Evolutionary conservation across 768 basidiomycete species (phyloP).

Genomic region (Macrolepiota dolichaula): DNA sequence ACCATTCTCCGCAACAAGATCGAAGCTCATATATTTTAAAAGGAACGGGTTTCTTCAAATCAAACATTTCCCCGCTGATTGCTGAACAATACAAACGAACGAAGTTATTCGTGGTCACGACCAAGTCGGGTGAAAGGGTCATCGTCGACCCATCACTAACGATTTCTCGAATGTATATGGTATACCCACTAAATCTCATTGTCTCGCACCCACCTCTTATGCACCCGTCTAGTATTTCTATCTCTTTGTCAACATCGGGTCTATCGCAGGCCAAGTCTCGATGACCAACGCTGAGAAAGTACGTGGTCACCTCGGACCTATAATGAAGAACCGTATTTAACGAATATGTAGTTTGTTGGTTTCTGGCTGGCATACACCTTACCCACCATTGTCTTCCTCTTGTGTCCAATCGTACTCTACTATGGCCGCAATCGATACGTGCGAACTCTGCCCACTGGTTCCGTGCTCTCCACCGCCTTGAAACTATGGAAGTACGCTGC

Average conservation of each 20-base stretch:
- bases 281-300: conserved; percentile 71
- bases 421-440: conserved; percentile 52
- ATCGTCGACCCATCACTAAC: conserved; percentile 74
- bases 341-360: conserved; percentile 53
- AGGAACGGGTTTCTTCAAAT: conserved; percentile 72
- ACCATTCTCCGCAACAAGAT: too few relatives aligned
- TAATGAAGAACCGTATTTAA: conserved; percentile 34
- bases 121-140: conserved; percentile 59
- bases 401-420: conserved; percentile 59
- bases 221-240: conserved; percentile 44
- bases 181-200: conserved; percentile 21
- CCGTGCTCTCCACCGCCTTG: conserved; percentile 51
- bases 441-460: conserved; percentile 58
- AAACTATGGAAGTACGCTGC: conserved; percentile 38
- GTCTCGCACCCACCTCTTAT: neutral
- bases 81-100: conserved; percentile 71
- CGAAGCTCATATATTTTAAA: conserved; percentile 1
- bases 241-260: conserved; percentile 65
- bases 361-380: conserved; percentile 64
- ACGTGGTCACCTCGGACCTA: conserved; percentile 8
- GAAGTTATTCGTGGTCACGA: conserved; percentile 47
- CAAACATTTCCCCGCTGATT: conserved; percentile 74
- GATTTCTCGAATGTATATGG: conserved; percentile 71
- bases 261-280: conserved; percentile 57
- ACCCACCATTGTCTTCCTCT: conserved; percentile 56